Evolutionary conservation across 2,329 filamentous ascomycete species (phyloP), one percentile per base, ranked within the genome.

Genomic region (Canariomyces notabilis): DNA sequence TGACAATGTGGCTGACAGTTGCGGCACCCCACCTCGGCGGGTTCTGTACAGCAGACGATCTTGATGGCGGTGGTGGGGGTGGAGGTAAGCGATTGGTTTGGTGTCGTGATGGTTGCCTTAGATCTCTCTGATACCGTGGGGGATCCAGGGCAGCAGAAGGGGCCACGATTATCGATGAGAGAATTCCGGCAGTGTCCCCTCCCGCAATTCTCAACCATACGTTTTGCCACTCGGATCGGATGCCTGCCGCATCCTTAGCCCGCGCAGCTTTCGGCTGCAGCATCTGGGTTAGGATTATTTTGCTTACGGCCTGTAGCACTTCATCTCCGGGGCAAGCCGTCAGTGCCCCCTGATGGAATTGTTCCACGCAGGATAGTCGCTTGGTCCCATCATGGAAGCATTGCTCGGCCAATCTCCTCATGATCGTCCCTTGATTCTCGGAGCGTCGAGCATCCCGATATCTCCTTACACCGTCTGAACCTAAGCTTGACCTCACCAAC

Each of bases 381-480:
- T 44, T 15, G 2, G 9, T 22, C 4, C 45, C 29, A 19, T 43
- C 15, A 12, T 43, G 40, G 32, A 48, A 48, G 26, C 35, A 34
- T 6, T 20, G 35, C 39, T 48, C 20, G 19, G 6, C 18, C 11
- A 6, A 11, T 15, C 1, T n/a, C n/a, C n/a, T n/a, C n/a, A n/a
- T n/a, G n/a, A n/a, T n/a, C n/a, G n/a, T n/a, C n/a, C n/a, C n/a
- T n/a, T n/a, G n/a, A n/a, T n/a, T n/a, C n/a, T n/a, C n/a, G n/a
- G n/a, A n/a, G n/a, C n/a, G n/a, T n/a, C 45, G 39, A 21, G 23
- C 39, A 9, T 20, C 6, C 6, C 39, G 18, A n/a, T 43, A 48
- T 2, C 16, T 29, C 16, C 36, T 6, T 6, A 48, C 19, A 6
- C 44, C 45, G 19, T 36, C 34, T 19, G n/a, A 6, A 6, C 40